Conservation (phyloP, 179 eudicot species). For the Spergularia azorica region DNA sequence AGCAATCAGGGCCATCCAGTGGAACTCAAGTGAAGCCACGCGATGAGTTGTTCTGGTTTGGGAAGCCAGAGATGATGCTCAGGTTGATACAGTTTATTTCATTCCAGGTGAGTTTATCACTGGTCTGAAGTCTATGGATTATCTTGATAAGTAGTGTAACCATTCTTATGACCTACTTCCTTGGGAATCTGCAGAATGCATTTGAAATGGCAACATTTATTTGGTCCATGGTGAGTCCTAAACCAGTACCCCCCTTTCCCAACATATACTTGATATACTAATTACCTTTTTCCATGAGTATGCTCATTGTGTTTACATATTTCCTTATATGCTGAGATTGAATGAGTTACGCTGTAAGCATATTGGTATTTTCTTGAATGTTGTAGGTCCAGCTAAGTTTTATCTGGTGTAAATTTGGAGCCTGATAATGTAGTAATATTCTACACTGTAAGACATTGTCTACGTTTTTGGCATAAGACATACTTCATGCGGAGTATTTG, state of each 20-base stretch:
- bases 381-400: too few species aligned
- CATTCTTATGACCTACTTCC: not conserved
- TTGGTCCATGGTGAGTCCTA: slow-evolving; percentile 51
- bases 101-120: slow-evolving; percentile 39
- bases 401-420: too few species aligned
- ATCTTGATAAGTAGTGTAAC: not conserved
- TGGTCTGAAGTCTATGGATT: not conserved
- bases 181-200: slow-evolving; percentile 42
- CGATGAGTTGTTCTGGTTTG: slow-evolving; percentile 56
- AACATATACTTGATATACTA: not conserved
- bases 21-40: slow-evolving; percentile 52
- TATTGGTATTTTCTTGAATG: too few species aligned
- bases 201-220: slow-evolving; percentile 55
- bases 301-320: too few species aligned
- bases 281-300: too few species aligned
- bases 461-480: too few species aligned
- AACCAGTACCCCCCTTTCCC: not conserved
- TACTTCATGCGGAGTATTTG: too few species aligned
- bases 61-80: slow-evolving; percentile 50
- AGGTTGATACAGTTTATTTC: slow-evolving; percentile 49
- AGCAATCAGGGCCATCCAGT: slow-evolving; percentile 32
- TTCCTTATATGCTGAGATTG: too few species aligned
- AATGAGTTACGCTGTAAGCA: too few species aligned
- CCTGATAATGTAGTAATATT: too few species aligned
- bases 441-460: too few species aligned